Base-by-base conservation (phyloP, 2,329 filamentous ascomycete genomes). In the Aspergillus fijiensis region DNA sequence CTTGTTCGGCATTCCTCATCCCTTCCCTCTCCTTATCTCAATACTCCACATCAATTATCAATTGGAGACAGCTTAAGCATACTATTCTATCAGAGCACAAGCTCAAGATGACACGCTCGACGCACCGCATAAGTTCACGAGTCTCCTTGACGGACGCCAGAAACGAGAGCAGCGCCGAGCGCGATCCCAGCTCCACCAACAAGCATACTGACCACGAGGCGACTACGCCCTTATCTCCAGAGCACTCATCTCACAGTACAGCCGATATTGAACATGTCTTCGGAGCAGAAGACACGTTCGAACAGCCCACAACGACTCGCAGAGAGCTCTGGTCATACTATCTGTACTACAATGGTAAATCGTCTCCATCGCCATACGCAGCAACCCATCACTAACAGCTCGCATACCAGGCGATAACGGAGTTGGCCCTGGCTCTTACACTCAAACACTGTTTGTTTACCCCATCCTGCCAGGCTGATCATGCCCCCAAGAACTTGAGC, bases 261-360 rank as follows among this genome's bases (percentile, higher is more conserved):
- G 49, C 23, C 12, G 57, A 67, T 63, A 76, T 74, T 59, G 72
- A 77, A 47, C 70, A 68, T 45, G 63, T 79, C 2, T 78, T 78
- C 50, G 71, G 72, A 4, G 68, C 72, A 2, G 72, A 76, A 52
- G 75, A 74, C 56, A 64, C 69, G 2, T 72, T 71, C 57, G 68
- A 73, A 7, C 74, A 77, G 53, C 76, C 77, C 7, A 76, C 76
- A 16, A 79, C 76, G 5, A 76, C 74, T 2, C 71, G 72, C 19
- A 76, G 69, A 60, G 77, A 79, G 55, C 63, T 79, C 4, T 79
- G 76, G 76, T 74, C 76, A 5, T 79, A 79, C 53, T 79, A 79
- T 60, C 72, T 78, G 12, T 79, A 79, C 59, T 79, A 77, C 60
- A 79, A 79, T 58, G 77, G 77, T 67, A 60, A 49, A 25, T 19